Evolutionary conservation across 495 filamentous ascomycete genomes (phyloP).

Genomic region (Neurospora sp.): DNA sequence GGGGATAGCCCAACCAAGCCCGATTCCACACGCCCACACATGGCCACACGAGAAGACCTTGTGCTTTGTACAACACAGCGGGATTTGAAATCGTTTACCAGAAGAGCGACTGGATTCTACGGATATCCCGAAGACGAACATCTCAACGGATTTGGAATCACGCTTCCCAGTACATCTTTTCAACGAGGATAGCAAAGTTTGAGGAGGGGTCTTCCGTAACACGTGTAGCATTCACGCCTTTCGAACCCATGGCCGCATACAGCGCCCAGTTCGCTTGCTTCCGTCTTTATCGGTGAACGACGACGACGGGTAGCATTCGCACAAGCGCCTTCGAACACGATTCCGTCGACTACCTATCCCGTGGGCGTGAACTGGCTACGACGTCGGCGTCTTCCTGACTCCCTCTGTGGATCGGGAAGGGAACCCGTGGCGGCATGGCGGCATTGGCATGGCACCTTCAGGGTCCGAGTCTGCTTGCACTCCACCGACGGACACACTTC

Average conservation of each 20-base stretch:
- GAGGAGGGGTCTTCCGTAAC: background rate
- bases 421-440: background rate
- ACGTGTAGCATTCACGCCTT: background rate
- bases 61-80: background rate
- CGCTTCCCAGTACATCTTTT: background rate
- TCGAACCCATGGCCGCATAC: background rate
- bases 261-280: background rate
- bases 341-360: background rate
- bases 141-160: background rate
- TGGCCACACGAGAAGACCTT: background rate
- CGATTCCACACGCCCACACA: background rate
- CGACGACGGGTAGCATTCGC: background rate
- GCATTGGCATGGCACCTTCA: background rate
- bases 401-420: background rate
- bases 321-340: background rate
- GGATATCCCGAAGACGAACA: background rate
- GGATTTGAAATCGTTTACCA: background rate
- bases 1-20: background rate
- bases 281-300: background rate
- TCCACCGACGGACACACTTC: background rate
- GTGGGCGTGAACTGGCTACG: background rate
- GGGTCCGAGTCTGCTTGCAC: background rate
- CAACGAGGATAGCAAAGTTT: background rate
- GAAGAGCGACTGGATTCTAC: background rate
- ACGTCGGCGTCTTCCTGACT: background rate